Evolutionary conservation across 345 rosid species (phyloP).

Genomic region (Eucalyptus guilfoylei): DNA sequence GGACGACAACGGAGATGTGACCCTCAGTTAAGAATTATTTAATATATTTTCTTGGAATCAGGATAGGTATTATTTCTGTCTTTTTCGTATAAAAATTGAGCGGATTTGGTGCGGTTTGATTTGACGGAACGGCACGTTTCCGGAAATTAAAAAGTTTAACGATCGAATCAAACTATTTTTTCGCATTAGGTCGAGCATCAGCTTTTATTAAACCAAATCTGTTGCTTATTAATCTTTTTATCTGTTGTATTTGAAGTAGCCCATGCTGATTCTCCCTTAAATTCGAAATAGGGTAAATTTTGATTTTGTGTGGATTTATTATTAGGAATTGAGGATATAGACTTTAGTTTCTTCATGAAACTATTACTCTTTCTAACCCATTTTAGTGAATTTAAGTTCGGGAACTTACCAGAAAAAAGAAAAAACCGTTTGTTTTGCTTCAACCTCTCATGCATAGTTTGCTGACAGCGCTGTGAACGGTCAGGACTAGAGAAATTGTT

Average conservation of each 20-base stretch:
- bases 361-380: not conserved
- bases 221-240: not conserved
- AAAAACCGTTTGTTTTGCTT: not conserved
- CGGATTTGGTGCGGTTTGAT: not conserved
- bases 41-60: accelerated
- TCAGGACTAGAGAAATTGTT: not conserved
- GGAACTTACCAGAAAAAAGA: not conserved
- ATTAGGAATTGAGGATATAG: not conserved
- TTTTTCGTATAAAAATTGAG: not conserved
- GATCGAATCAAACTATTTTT: not conserved
- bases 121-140: not conserved
- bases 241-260: not conserved
- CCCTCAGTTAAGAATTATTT: accelerated
- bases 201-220: not conserved
- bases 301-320: not conserved
- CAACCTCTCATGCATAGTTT: not conserved
- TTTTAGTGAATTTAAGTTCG: not conserved
- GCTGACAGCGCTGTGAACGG: not conserved
- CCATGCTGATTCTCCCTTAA: not conserved
- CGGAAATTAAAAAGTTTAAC: not conserved
- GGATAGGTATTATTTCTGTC: not conserved
- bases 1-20: slow-evolving; percentile 63
- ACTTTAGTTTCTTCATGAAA: not conserved
- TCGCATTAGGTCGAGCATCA: not conserved
- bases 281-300: not conserved